Conservation (phyloP, 2,329 filamentous ascomycete genomes). For the Fusarium transvaalense region DNA sequence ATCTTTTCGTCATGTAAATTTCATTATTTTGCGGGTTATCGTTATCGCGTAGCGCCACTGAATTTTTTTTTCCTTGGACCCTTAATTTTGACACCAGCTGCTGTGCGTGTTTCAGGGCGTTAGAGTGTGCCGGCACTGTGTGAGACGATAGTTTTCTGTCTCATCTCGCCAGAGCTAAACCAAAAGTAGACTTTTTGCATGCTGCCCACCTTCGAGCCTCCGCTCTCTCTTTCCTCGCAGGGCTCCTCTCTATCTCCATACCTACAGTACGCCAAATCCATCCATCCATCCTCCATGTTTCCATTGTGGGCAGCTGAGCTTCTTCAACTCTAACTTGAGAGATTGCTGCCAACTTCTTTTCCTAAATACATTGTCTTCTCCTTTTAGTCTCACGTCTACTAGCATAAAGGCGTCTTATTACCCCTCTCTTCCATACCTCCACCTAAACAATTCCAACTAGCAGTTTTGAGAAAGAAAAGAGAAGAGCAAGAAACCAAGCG, state of each 20-base stretch:
- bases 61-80: conserved; percentile 29
- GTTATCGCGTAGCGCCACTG: conserved; percentile 56
- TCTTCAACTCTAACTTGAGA: conserved; percentile 35
- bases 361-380: not conserved
- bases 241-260: conserved; percentile 4
- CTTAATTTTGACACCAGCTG: conserved; percentile 25
- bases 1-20: not conserved
- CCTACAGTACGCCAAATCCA: conserved; percentile 31
- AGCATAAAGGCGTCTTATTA: not conserved
- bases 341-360: conserved; percentile 7
- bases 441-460: not conserved
- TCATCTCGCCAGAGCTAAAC: conserved; percentile 31
- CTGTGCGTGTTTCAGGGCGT: conserved; percentile 27
- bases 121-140: conserved; percentile 8
- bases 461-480: conserved; percentile 5
- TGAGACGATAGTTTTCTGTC: conserved; percentile 19
- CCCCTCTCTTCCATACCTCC: not conserved
- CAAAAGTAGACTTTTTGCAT: conserved; percentile 3
- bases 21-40: conserved; percentile 51
- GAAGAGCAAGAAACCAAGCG: not conserved
- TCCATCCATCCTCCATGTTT: conserved; percentile 20
- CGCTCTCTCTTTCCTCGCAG: conserved; percentile 21
- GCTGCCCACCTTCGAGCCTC: conserved; percentile 27
- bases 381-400: not conserved
- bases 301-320: conserved; percentile 36